These are phyloP conservation scores for Fonsecaea pedrosoi DNA, from an alignment of 2,329 filamentous ascomycete species.

Conservation along the genomic window DNA sequence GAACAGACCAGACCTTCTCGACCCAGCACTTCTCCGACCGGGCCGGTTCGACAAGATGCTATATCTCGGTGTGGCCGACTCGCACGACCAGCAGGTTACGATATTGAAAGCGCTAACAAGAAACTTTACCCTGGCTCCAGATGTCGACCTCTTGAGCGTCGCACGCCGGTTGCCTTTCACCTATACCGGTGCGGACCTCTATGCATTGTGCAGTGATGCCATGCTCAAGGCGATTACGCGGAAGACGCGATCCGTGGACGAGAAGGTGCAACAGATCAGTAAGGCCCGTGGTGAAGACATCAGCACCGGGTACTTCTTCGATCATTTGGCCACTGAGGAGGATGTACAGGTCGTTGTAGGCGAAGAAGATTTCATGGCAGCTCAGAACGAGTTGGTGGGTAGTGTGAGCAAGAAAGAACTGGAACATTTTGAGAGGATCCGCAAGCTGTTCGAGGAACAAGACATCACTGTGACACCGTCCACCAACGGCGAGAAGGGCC, in stretches of 20 bases:
- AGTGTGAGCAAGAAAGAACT: conserved; percentile 92
- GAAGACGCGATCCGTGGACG: conserved; percentile 81
- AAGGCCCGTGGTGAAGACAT: conserved; percentile 57
- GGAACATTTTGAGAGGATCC: conserved; percentile 85
- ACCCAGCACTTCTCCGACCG: conserved; percentile 85
- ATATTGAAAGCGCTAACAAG: conserved; percentile 93
- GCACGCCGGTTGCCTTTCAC: conserved; percentile 85
- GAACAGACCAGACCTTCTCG: conserved; percentile 89
- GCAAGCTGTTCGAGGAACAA: conserved; percentile 76
- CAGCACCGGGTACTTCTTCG: conserved; percentile 93
- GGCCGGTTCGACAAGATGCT: conserved; percentile 98
- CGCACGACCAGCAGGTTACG: conserved; percentile 92
- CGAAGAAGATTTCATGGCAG: conserved; percentile 84
- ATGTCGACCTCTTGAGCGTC: conserved; percentile 75
- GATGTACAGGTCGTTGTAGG: conserved; percentile 88
- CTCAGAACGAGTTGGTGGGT: conserved; percentile 85
- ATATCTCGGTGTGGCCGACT: conserved; percentile 94
- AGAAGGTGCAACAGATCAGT: conserved; percentile 73
- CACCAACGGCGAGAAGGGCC: conserved; percentile 45
- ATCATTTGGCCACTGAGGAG: conserved; percentile 81
- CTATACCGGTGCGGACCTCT: conserved; percentile 96
- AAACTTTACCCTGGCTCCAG: conserved; percentile 86
- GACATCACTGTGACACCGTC: conserved; percentile 43
- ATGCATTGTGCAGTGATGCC: conserved; percentile 94
- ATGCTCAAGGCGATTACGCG: conserved; percentile 99